Evolutionary conservation across 768 basidiomycete genomes (phyloP), one percentile per base, ranked within the genome.

Genomic region (Rhizopogon vulgaris): DNA sequence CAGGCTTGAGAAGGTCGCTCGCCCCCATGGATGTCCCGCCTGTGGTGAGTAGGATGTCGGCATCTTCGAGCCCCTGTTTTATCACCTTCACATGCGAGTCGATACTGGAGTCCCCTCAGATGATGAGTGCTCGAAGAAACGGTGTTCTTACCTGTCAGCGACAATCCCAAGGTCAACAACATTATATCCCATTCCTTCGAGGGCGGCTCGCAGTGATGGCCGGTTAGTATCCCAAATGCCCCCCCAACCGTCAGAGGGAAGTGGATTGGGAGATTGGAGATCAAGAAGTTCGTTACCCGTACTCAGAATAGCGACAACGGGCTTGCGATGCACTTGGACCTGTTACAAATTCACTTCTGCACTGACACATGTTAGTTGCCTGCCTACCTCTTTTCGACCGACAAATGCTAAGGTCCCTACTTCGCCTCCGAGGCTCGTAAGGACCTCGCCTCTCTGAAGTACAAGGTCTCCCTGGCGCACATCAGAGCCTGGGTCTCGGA

Each of bases 1-100:
- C 80, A 1, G 92, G 92, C 66, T 94, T 94, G 38, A 95, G 69
- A 18, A 94, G 75, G 65, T 94, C 92, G 1, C 82, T 83, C 2
- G 91, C 78, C 0, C 92, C 92, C 92, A 94, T 94, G 2, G 89
- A 91, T 4, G 92, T 93, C 4, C 92, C 92, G 10, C 92, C 92
- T 1, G 92, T 95, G 1, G 89, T 87, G 10, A 94, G 69, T 12
- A 95, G 63, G 7, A 95, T 66, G 61, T 94, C 92, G 0, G 89
- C 86, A 17, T 64, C 60, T 36, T 76, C 71, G 6, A 88, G 71
- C 0, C 84, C 90, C 28, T 65, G 67, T 53, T 66, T 60, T 43
- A 95, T 75, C 3, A 79, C 78, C 9, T 65, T 63, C 18, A 83
- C 73, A 59, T 90, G 87, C 2, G 78, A 72, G 4, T 73, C 63